Conservation (phyloP, 1,284 basidiomycete genomes). For the Ceratobasidium sp. region DNA sequence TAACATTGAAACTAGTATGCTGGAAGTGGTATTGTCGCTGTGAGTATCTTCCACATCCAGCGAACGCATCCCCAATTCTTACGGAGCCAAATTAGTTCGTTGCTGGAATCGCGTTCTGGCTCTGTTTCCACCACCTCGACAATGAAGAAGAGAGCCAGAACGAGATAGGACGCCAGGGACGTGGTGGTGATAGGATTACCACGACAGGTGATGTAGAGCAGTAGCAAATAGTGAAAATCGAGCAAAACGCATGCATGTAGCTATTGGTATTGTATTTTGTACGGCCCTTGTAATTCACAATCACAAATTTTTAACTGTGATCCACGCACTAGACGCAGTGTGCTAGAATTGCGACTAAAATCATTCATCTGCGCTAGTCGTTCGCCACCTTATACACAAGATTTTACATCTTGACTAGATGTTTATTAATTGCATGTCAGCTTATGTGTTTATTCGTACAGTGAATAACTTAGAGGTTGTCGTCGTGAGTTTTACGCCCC, state of each 20-base stretch:
- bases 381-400: too few species aligned
- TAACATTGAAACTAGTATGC: background rate
- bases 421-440: too few species aligned
- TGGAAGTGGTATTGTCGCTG: conserved; percentile 19
- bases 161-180: conserved; percentile 6
- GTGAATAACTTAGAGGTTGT: too few species aligned
- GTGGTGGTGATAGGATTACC: background rate
- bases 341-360: too few species aligned
- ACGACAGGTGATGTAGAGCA: conserved; percentile 8
- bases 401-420: too few species aligned
- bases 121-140: conserved; percentile 23
- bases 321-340: too few species aligned
- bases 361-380: too few species aligned
- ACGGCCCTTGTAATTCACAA: too few species aligned
- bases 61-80: background rate
- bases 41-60: background rate
- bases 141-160: conserved; percentile 22
- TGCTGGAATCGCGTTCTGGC: conserved; percentile 25
- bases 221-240: background rate
- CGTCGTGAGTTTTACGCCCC: too few species aligned
- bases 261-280: background rate
- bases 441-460: too few species aligned
- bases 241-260: background rate
- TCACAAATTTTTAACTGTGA: too few species aligned
- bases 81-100: conserved; percentile 1